These are phyloP conservation scores for Sphagnum tenellum DNA, from an alignment of 225 moss, liverwort and hornwort genomes.

Conservation along the genomic window DNA sequence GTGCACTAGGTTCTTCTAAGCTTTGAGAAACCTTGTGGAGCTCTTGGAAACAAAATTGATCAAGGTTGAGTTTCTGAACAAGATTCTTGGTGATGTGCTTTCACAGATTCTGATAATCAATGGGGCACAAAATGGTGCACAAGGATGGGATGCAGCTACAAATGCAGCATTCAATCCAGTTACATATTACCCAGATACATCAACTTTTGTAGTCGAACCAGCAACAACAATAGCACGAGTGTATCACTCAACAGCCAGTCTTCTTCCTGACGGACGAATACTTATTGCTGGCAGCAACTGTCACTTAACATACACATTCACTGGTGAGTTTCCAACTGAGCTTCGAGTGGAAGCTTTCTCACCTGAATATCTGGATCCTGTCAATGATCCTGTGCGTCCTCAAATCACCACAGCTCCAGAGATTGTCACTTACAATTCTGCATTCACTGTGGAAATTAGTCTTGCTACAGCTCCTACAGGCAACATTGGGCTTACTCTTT, in stretches of 20 bases:
- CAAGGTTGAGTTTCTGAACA: no score
- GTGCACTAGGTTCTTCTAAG: no score
- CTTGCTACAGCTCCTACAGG: slow-evolving; percentile 12
- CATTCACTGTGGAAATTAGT: slow-evolving; percentile 12
- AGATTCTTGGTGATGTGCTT: no score
- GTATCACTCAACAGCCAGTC: slow-evolving; percentile 33
- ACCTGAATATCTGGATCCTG: slow-evolving; percentile 20
- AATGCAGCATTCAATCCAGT: slow-evolving; percentile 16
- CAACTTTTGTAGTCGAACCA: slow-evolving; percentile 11
- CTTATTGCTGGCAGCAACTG: slow-evolving; percentile 43
- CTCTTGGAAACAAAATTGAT: no score
- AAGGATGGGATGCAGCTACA: slow-evolving; percentile 27
- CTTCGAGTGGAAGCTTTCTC: slow-evolving; percentile 34
- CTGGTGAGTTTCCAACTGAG: slow-evolving; percentile 27
- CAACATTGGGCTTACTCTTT: slow-evolving; percentile 11
- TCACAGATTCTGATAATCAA: slow-evolving; percentile 17
- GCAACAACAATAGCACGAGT: slow-evolving; percentile 24
- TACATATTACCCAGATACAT: slow-evolving; percentile 20
- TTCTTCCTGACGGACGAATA: slow-evolving; percentile 30
- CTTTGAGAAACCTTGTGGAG: no score
- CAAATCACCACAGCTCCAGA: slow-evolving; percentile 8
- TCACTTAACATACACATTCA: slow-evolving; percentile 30
- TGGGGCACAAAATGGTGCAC: slow-evolving; percentile 28
- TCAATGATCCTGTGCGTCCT: slow-evolving; percentile 16
- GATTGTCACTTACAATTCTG: slow-evolving; percentile 12